phyloP scores from a whole-genome alignment of 805 yeast genomes.

The Ogataea allantospora region DNA sequence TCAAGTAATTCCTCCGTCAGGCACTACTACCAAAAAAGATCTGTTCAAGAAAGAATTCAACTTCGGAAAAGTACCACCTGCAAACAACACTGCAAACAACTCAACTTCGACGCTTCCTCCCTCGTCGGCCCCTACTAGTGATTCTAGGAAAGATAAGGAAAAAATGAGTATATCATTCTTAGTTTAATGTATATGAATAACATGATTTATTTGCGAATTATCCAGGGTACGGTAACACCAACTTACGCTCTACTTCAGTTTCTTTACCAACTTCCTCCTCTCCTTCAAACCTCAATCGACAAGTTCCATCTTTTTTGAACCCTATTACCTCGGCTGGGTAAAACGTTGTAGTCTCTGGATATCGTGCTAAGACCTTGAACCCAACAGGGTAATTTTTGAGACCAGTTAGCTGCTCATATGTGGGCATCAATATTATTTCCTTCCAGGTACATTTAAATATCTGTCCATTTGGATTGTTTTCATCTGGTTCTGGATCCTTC shows the following conservation, averaged over 20 bases:
- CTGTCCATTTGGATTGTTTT: conserved; percentile 82
- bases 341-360: conserved; percentile 97
- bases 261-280: conserved; percentile 96
- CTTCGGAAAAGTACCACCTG: conserved; percentile 15
- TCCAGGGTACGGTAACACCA: conserved; percentile 73
- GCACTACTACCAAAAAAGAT: conserved; percentile 13
- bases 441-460: conserved; percentile 78
- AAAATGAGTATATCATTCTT: conserved; percentile 29
- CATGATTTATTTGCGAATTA: conserved; percentile 1
- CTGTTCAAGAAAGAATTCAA: conserved; percentile 32
- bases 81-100: background rate
- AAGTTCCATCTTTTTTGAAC: conserved; percentile 67
- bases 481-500: conserved; percentile 98
- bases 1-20: conserved; percentile 4
- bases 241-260: conserved; percentile 83
- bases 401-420: conserved; percentile 28
- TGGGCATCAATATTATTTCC: conserved; percentile 74
- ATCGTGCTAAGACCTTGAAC: conserved; percentile 82
- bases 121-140: background rate
- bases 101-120: conserved; percentile 9
- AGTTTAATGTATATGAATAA: conserved; percentile 10
- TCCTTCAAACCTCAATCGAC: conserved; percentile 85
- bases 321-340: conserved; percentile 92
- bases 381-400: conserved; percentile 66
- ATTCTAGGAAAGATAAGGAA: conserved; percentile 17